Conservation (phyloP, 345 rosid species). For the Arabidopsis suecica region DNA sequence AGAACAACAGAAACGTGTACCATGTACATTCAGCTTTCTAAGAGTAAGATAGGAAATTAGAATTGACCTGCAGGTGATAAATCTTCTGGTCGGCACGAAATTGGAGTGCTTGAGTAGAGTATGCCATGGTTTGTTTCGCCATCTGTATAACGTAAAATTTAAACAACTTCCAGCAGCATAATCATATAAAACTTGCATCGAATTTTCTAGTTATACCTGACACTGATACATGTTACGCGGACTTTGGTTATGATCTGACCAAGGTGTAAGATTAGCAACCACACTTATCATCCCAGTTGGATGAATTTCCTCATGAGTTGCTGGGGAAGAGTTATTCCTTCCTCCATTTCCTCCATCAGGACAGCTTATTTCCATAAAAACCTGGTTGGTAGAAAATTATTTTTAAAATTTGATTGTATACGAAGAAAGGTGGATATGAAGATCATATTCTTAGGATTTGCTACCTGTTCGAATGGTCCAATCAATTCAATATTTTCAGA, state of each 20-base stretch:
- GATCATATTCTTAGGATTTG: constrained; percentile 5
- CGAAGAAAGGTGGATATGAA: constrained; percentile 24
- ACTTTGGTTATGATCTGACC: constrained; percentile 99
- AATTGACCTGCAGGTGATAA: constrained; percentile 87
- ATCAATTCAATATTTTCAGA: constrained; percentile 67
- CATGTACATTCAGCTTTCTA: constrained; percentile 21
- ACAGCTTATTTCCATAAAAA: constrained; percentile 95
- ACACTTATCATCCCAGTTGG: constrained; percentile 96
- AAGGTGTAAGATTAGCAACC: constrained; percentile 98
- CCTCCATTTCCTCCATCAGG: constrained; percentile 98
- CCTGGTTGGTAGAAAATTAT: constrained; percentile 52
- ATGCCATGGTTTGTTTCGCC: constrained; percentile 99
- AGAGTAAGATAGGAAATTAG: constrained; percentile 7
- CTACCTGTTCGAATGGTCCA: constrained; percentile 98
- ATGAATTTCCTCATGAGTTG: constrained; percentile 95
- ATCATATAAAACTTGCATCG: constrained; percentile 4
- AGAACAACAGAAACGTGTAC: constrained; percentile 22
- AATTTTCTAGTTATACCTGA: constrained; percentile 58
- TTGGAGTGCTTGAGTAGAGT: constrained; percentile 80
- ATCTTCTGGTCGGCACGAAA: constrained; percentile 94
- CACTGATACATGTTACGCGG: constrained; percentile 99
- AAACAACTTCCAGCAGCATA: constrained; percentile 25
- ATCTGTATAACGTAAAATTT: constrained; percentile 54
- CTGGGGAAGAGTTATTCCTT: constrained; percentile 66
- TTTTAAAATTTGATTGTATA: constrained; percentile 26